phyloP scores from a whole-genome alignment of 805 yeast species.

The Kregervanrija fluxuum region DNA sequence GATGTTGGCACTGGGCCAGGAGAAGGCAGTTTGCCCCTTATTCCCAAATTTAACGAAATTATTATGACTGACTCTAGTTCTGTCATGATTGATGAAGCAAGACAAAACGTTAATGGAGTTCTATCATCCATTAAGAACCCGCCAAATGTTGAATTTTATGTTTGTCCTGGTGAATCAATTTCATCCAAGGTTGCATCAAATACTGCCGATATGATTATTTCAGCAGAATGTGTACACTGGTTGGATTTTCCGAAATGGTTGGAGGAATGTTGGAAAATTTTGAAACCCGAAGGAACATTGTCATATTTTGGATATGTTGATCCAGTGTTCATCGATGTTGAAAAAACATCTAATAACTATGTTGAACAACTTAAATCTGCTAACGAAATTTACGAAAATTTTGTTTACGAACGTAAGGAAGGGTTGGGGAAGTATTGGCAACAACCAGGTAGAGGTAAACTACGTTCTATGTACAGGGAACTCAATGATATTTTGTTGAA shows the following conservation, averaged over 20 bases:
- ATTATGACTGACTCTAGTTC: constrained; percentile 41
- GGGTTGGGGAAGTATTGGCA: constrained; percentile 74
- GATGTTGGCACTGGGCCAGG: constrained; percentile 62
- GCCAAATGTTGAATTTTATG: constrained; percentile 10
- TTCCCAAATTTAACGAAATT: constrained; percentile 28
- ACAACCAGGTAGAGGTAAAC: constrained; percentile 63
- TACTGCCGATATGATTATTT: constrained; percentile 55
- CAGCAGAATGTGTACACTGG: constrained; percentile 92
- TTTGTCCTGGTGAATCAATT: constrained; percentile 19
- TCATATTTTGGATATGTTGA: constrained; percentile 79
- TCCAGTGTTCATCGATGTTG: constrained; percentile 45
- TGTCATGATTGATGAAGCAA: constrained; percentile 41
- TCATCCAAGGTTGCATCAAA: constrained; percentile 13
- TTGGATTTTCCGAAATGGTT: constrained; percentile 30
- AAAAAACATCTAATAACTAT: constrained; percentile 31
- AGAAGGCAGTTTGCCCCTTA: constrained; percentile 39
- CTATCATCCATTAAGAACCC: background rate
- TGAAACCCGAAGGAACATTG: constrained; percentile 39
- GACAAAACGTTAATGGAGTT: constrained; percentile 6
- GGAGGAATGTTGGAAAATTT: constrained; percentile 27
- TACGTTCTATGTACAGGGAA: constrained; percentile 38
- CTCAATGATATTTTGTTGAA: constrained; percentile 35
- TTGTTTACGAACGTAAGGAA: constrained; percentile 35
- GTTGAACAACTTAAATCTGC: background rate
- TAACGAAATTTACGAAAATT: constrained; percentile 40